These are phyloP conservation scores for Chimonanthus praecox DNA, from an alignment of 164 flowering plant genomes.

Conservation along the genomic window DNA sequence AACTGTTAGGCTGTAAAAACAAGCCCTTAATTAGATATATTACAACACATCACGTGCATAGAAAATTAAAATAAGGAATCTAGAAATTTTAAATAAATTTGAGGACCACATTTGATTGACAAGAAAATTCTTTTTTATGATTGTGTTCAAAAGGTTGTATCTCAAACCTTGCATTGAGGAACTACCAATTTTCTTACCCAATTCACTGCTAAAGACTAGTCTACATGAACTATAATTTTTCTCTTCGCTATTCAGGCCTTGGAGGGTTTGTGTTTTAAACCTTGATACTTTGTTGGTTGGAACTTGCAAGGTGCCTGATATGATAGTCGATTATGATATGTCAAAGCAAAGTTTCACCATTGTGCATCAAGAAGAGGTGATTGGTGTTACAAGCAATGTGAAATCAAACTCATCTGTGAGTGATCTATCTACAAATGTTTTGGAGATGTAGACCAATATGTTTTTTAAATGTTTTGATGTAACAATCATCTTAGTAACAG, in stretches of 20 bases:
- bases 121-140: not conserved
- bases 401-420: conserved; percentile 12
- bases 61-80: no score
- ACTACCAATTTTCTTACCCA: no score
- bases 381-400: conserved; percentile 18
- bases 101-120: not conserved
- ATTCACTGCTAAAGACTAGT: no score
- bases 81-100: no score
- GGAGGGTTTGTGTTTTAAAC: not conserved
- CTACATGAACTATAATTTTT: no score
- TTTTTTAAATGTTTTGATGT: no score
- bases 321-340: conserved; percentile 80
- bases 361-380: conserved; percentile 71
- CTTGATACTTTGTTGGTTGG: conserved; percentile 1
- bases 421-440: conserved; percentile 7
- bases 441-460: conserved; percentile 12
- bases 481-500: conserved; percentile 14
- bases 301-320: conserved; percentile 78
- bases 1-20: no score
- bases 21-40: no score
- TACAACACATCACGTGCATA: no score
- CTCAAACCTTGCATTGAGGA: not conserved
- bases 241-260: no score
- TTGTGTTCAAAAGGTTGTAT: not conserved
- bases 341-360: conserved; percentile 41